These are phyloP conservation scores for Arabidopsis lyrata DNA, from an alignment of 441 rosid species.

Conservation along the genomic window DNA sequence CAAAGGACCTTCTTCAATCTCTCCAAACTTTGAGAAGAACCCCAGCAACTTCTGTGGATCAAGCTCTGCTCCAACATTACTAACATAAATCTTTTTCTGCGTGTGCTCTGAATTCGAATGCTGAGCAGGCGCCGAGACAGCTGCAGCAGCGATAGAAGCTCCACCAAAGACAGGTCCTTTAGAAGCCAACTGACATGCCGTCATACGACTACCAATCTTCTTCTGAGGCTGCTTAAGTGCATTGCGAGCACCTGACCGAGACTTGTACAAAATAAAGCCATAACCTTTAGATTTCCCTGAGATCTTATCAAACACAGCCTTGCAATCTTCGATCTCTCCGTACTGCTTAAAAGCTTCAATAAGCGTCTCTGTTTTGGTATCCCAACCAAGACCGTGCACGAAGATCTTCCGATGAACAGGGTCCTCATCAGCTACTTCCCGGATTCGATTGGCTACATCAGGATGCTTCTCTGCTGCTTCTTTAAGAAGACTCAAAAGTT, in stretches of 20 bases:
- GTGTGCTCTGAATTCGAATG: constrained; percentile 54
- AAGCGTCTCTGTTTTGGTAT: constrained; percentile 75
- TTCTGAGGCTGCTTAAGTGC: constrained; percentile 75
- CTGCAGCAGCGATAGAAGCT: constrained; percentile 47
- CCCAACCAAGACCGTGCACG: constrained; percentile 92
- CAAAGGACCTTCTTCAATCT: constrained; percentile 83
- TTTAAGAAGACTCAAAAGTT: constrained; percentile 52
- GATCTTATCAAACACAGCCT: constrained; percentile 76
- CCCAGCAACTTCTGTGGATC: constrained; percentile 55
- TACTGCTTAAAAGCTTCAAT: constrained; percentile 68
- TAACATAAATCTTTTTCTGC: constrained; percentile 75
- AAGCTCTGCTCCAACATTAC: constrained; percentile 70
- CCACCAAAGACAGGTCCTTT: constrained; percentile 61
- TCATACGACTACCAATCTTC: constrained; percentile 75
- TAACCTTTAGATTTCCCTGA: constrained; percentile 88
- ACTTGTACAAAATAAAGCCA: constrained; percentile 81
- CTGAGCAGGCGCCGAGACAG: constrained; percentile 41
- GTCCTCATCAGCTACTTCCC: constrained; percentile 71
- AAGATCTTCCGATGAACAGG: constrained; percentile 92
- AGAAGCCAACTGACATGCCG: constrained; percentile 79
- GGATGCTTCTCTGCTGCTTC: constrained; percentile 60
- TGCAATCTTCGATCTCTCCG: constrained; percentile 87
- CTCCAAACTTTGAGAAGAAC: constrained; percentile 68
- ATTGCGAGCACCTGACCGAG: constrained; percentile 71
- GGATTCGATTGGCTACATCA: constrained; percentile 50